Conservation (phyloP, 306 rosid genomes). For the Spatholobus suberectus region DNA sequence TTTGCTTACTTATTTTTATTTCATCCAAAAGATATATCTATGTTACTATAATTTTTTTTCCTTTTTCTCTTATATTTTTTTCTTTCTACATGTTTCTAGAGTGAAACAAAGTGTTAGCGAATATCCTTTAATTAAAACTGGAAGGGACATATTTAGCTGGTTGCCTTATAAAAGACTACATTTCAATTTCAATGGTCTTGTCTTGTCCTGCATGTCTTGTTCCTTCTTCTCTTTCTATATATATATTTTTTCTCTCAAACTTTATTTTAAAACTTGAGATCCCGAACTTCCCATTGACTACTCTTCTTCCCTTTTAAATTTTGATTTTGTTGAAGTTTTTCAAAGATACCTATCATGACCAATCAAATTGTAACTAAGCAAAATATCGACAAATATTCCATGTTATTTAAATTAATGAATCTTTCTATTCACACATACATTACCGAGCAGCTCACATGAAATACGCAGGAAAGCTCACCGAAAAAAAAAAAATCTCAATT, state of each 20-base stretch:
- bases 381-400: background rate
- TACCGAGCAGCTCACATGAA: background rate
- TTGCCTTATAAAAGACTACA: constrained; percentile 11
- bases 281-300: constrained; percentile 3
- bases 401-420: background rate
- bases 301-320: background rate
- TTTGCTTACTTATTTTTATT: too few species aligned
- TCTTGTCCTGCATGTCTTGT: background rate
- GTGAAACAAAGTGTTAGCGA: background rate
- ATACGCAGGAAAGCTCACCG: background rate
- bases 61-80: too few species aligned
- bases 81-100: background rate
- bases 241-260: background rate
- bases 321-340: constrained; percentile 4
- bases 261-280: background rate
- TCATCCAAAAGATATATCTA: too few species aligned
- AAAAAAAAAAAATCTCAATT: background rate
- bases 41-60: too few species aligned
- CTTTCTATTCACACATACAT: background rate
- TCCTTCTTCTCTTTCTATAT: background rate
- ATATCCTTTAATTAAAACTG: background rate
- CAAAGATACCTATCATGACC: background rate
- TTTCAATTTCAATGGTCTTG: constrained; percentile 16
- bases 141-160: background rate
- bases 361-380: background rate